These are phyloP conservation scores for Ascodesmis nigricans DNA, from an alignment of 495 filamentous ascomycete species.

Conservation along the genomic window DNA sequence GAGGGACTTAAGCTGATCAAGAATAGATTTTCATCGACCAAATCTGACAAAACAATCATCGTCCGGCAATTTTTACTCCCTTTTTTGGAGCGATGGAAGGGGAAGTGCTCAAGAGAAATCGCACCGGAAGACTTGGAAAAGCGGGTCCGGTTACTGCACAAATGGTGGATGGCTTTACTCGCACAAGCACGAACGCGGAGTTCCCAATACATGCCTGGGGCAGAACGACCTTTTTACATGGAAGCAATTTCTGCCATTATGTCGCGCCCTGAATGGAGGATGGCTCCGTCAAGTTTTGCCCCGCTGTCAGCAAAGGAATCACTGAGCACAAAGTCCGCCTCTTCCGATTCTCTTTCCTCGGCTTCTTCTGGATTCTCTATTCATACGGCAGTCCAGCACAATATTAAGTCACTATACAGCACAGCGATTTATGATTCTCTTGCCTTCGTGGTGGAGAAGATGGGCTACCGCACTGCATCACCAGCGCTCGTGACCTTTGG, in stretches of 20 bases:
- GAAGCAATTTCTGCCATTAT: slow-evolving; percentile 70
- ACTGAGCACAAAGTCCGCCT: slow-evolving; percentile 29
- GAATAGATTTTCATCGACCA: slow-evolving; percentile 25
- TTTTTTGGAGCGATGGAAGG: slow-evolving; percentile 49
- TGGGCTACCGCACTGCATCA: slow-evolving; percentile 78
- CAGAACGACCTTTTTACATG: slow-evolving; percentile 59
- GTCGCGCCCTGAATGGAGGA: slow-evolving; percentile 80
- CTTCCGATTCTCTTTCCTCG: slow-evolving; percentile 35
- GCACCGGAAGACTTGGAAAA: slow-evolving; percentile 68
- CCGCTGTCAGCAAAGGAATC: slow-evolving; percentile 31
- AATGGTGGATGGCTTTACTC: slow-evolving; percentile 85
- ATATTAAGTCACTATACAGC: slow-evolving; percentile 75
- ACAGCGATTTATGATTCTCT: slow-evolving; percentile 75
- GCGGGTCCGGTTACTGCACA: slow-evolving; percentile 61
- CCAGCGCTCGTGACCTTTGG: slow-evolving; percentile 79
- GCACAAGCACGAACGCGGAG: slow-evolving; percentile 51
- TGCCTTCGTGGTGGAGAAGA: slow-evolving; percentile 71
- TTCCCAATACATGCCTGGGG: slow-evolving; percentile 47
- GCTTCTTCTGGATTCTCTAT: slow-evolving; percentile 54
- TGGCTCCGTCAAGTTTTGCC: slow-evolving; percentile 41
- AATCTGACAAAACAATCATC: slow-evolving; percentile 45
- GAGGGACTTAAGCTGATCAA: too few relatives aligned
- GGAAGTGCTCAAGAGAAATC: slow-evolving; percentile 47
- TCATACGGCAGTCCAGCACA: slow-evolving; percentile 75
- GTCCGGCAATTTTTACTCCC: slow-evolving; percentile 63